Conservation (phyloP, 2,329 filamentous ascomycete species). For the Colletotrichum graminicola region DNA sequence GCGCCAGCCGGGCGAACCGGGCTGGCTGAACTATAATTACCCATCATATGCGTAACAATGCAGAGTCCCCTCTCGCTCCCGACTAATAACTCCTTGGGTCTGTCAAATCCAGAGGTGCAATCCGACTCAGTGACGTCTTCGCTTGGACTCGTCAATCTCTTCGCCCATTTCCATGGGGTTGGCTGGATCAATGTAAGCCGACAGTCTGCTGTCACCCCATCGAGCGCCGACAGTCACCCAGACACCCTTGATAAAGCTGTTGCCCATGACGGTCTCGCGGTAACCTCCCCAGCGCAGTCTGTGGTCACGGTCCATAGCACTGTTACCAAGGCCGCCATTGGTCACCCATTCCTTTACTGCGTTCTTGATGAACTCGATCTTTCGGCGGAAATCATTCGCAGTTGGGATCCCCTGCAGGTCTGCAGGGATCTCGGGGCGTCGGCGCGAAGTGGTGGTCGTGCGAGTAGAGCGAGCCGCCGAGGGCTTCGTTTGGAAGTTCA, state of each 20-base stretch:
- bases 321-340: constrained; percentile 78
- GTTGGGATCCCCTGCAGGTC: constrained; percentile 74
- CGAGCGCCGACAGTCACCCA: constrained; percentile 77
- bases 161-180: constrained; percentile 66
- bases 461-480: constrained; percentile 55
- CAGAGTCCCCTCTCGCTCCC: constrained; percentile 23
- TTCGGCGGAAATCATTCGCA: constrained; percentile 79
- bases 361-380: constrained; percentile 78
- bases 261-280: constrained; percentile 66
- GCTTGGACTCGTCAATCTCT: constrained; percentile 63
- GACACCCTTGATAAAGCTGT: constrained; percentile 71
- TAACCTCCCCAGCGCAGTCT: constrained; percentile 70
- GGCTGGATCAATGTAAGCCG: constrained; percentile 67
- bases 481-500: constrained; percentile 73
- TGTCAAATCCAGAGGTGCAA: neutral
- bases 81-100: neutral
- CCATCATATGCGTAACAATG: constrained; percentile 36
- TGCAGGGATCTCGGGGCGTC: constrained; percentile 70
- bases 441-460: constrained; percentile 62
- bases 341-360: constrained; percentile 78
- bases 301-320: constrained; percentile 66
- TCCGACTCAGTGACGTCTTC: constrained; percentile 42
- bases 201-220: constrained; percentile 68
- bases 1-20: constrained; percentile 18
- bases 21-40: constrained; percentile 35